A percentile compares a stretch with the other conserved stretches of the same genome.
Conservation (phyloP, 345 rosid species). For the Eucalyptus tenuipes region DNA sequence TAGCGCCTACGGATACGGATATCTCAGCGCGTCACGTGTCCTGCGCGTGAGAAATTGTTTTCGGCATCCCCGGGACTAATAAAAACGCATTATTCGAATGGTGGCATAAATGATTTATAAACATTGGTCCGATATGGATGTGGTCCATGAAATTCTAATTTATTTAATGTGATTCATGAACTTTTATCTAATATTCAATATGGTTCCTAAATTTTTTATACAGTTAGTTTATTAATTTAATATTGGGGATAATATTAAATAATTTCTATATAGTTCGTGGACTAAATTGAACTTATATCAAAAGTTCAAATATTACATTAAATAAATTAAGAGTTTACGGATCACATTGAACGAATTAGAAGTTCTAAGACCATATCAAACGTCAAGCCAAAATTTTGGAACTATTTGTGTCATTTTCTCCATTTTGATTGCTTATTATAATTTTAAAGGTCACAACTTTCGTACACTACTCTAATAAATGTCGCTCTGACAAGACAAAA, state of each 20-base stretch:
- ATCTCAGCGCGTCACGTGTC: neutral
- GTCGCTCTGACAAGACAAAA: neutral
- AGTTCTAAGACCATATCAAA: too few relatives aligned
- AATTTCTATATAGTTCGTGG: fast-evolving
- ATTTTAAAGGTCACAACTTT: neutral
- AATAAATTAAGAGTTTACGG: neutral
- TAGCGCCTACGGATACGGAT: neutral
- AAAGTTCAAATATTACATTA: fast-evolving
- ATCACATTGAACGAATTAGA: too few relatives aligned
- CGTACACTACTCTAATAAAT: neutral
- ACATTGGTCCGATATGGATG: fast-evolving
- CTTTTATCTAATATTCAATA: fast-evolving
- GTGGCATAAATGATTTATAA: fast-evolving
- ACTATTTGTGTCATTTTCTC: neutral
- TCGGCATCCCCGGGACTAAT: neutral
- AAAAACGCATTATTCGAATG: neutral
- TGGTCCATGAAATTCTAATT: too few relatives aligned
- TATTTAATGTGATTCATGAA: too few relatives aligned
- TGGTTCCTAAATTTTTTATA: too few relatives aligned
- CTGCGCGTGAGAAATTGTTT: neutral
- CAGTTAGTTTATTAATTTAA: too few relatives aligned
- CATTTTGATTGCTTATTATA: neutral
- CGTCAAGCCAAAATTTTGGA: fast-evolving
- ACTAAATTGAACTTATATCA: neutral
- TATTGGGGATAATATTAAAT: fast-evolving